Conservation (phyloP, 2,329 filamentous ascomycete species). For the Pestalotiopsis sp. region DNA sequence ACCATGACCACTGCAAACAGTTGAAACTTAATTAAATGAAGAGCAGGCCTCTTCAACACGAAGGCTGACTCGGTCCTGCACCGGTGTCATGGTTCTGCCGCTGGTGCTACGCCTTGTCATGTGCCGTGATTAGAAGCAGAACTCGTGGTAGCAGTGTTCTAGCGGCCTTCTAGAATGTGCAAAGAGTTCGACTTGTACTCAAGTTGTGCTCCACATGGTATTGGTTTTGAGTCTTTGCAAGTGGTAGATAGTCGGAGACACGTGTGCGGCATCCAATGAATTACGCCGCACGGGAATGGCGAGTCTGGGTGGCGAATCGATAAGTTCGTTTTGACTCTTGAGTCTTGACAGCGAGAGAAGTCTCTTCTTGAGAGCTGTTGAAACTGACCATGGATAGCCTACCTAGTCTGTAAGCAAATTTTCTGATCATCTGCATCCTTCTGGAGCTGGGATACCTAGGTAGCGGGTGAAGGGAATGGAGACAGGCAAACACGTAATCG, state of each 20-base stretch:
- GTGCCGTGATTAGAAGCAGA: neutral
- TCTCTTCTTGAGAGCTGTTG: neutral
- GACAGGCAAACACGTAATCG: neutral
- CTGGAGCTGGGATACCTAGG: neutral
- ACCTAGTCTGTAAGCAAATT: neutral
- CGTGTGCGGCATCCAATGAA: neutral
- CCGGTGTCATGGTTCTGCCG: neutral
- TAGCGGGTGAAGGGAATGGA: neutral
- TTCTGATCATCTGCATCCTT: neutral
- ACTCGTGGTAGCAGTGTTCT: neutral
- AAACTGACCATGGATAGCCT: neutral
- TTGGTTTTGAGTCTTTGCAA: neutral
- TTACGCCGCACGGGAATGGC: neutral
- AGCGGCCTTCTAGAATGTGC: neutral
- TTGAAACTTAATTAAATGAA: neutral
- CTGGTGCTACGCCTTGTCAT: neutral
- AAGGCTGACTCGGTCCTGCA: neutral
- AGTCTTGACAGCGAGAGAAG: neutral
- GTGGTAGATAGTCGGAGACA: neutral
- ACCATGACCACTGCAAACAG: neutral
- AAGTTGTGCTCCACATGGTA: neutral
- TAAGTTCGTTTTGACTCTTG: neutral
- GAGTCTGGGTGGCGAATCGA: neutral
- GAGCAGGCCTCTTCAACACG: neutral
- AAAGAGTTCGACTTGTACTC: neutral